These are phyloP conservation scores for Ustilaginoidea virens DNA, from an alignment of 2,329 filamentous ascomycete species.

Conservation along the genomic window DNA sequence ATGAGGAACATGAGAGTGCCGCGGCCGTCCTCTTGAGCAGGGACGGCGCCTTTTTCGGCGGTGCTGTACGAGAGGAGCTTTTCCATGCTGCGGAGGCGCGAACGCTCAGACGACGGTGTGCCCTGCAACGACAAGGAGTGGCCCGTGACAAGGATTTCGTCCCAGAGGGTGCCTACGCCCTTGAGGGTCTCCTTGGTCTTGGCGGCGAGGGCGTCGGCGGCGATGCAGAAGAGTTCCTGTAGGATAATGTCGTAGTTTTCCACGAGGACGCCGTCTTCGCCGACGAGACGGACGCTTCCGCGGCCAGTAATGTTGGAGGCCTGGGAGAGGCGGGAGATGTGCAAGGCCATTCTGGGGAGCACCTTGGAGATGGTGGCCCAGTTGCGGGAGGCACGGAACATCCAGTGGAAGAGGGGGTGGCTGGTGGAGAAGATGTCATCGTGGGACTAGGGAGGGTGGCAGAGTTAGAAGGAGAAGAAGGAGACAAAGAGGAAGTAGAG, in stretches of 20 bases:
- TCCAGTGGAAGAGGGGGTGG: constrained; percentile 76
- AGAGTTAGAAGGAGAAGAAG: background rate
- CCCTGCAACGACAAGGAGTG: constrained; percentile 9
- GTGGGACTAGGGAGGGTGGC: constrained; percentile 4
- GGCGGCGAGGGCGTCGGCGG: constrained; percentile 57
- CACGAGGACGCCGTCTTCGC: constrained; percentile 40
- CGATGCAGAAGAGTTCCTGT: constrained; percentile 69
- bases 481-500: too few relatives aligned
- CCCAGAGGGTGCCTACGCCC: constrained; percentile 54
- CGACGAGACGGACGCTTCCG: constrained; percentile 27
- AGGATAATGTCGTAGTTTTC: constrained; percentile 63
- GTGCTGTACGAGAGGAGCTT: constrained; percentile 16
- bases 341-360: constrained; percentile 55
- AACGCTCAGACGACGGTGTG: background rate
- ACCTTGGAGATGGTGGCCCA: constrained; percentile 57
- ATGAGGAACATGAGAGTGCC: constrained; percentile 74
- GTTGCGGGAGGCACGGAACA: constrained; percentile 65
- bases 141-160: constrained; percentile 59
- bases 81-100: constrained; percentile 6
- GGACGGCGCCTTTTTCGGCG: constrained; percentile 23
- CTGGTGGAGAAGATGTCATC: constrained; percentile 56
- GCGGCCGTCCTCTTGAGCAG: constrained; percentile 35
- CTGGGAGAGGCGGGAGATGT: constrained; percentile 40
- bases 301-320: constrained; percentile 22
- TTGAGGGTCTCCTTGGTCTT: constrained; percentile 47